These are phyloP conservation scores for Eutrema salsugineum DNA, from an alignment of 441 rosid species.

Conservation along the genomic window DNA sequence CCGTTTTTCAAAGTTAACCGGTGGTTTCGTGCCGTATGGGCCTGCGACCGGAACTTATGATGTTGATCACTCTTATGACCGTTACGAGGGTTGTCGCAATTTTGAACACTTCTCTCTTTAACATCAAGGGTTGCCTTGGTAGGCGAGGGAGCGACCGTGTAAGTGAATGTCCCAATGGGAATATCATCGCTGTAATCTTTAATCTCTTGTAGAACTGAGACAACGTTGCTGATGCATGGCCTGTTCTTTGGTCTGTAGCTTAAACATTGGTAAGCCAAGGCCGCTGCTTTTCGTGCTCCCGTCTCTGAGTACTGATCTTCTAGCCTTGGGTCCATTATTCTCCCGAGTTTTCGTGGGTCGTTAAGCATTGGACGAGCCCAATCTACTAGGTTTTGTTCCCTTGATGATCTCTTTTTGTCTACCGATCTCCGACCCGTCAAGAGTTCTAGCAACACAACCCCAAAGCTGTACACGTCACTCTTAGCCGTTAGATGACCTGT, in stretches of 20 bases:
- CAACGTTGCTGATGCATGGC: slow-evolving; percentile 48
- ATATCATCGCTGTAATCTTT: slow-evolving; percentile 32
- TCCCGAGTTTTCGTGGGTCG: slow-evolving; percentile 40
- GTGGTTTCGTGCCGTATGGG: slow-evolving; percentile 4
- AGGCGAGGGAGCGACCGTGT: slow-evolving; percentile 31
- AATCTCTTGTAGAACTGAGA: slow-evolving; percentile 41
- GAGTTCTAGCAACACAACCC: slow-evolving; percentile 54
- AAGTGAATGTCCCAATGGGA: slow-evolving; percentile 41
- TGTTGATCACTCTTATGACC: slow-evolving; percentile 8
- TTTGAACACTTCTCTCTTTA: slow-evolving; percentile 31
- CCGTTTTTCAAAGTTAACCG: slow-evolving; percentile 24
- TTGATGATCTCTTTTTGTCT: slow-evolving; percentile 43
- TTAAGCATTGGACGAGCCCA: slow-evolving; percentile 57
- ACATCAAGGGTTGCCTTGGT: slow-evolving; percentile 27
- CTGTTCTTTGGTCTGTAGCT: slow-evolving; percentile 56
- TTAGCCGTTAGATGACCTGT: slow-evolving; percentile 59
- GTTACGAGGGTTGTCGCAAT: slow-evolving; percentile 29
- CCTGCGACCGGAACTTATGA: slow-evolving; percentile 31
- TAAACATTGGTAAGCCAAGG: slow-evolving; percentile 56
- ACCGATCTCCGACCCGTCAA: slow-evolving; percentile 49
- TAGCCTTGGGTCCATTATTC: slow-evolving; percentile 59
- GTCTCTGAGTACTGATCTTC: slow-evolving; percentile 63
- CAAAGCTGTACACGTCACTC: slow-evolving; percentile 66
- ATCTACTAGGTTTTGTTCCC: slow-evolving; percentile 56
- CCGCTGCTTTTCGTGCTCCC: slow-evolving; percentile 50